Conservation (phyloP, 176 grass and related monocot genomes). For the Carex scoparia region DNA sequence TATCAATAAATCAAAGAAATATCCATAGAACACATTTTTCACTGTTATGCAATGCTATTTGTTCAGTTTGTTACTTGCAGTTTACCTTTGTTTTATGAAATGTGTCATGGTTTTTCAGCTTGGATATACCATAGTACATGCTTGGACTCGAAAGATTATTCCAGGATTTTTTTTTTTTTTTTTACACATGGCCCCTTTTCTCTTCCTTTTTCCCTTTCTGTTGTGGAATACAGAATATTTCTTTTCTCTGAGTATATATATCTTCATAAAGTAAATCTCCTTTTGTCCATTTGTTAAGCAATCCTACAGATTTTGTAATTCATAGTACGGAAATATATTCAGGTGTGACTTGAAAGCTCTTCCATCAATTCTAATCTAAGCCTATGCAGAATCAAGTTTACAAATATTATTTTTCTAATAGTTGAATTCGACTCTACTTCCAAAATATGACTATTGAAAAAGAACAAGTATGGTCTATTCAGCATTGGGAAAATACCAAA, state of each 20-base stretch:
- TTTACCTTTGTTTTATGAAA: background rate
- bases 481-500: background rate
- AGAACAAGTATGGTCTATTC: background rate
- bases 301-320: background rate
- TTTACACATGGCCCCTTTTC: background rate
- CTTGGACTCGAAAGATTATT: background rate
- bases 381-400: background rate
- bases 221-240: background rate
- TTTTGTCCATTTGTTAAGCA: background rate
- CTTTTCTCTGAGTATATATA: background rate
- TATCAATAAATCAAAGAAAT: no score
- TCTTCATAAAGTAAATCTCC: background rate
- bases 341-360: no score
- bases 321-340: no score
- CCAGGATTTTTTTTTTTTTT: background rate
- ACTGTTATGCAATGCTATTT: slow-evolving; percentile 17
- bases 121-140: background rate
- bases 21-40: background rate
- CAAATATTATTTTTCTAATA: background rate
- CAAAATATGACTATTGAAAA: background rate
- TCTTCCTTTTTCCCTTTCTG: background rate
- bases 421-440: background rate
- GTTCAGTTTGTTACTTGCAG: background rate
- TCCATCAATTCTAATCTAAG: background rate
- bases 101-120: background rate